Percentiles rank a stretch among this genome's conserved stretches.
Conservation (phyloP, 768 basidiomycete genomes). For the Amanita pallidorosea region DNA sequence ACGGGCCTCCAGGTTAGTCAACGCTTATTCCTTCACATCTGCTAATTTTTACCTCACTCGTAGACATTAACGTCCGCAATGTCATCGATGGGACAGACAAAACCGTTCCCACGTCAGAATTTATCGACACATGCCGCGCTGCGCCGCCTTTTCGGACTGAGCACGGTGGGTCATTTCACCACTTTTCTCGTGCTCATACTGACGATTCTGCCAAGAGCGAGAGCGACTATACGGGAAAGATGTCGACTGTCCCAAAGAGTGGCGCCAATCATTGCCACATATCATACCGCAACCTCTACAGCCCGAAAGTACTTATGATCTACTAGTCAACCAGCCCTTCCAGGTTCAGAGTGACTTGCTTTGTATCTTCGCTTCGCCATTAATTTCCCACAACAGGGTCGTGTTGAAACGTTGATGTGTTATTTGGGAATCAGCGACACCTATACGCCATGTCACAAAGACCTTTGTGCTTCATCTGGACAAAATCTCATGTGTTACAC, state of each 20-base stretch:
- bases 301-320: slow-evolving; percentile 44
- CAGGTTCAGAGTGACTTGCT: slow-evolving; percentile 24
- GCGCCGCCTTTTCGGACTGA: slow-evolving; percentile 21
- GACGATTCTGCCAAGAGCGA: slow-evolving; percentile 26
- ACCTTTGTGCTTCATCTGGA: slow-evolving; percentile 74
- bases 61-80: slow-evolving; percentile 56
- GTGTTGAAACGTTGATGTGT: slow-evolving; percentile 75
- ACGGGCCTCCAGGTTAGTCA: slow-evolving; percentile 19
- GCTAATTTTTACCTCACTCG: not conserved
- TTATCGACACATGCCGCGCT: slow-evolving; percentile 34
- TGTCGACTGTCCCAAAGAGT: slow-evolving; percentile 51
- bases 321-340: slow-evolving; percentile 37
- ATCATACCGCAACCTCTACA: slow-evolving; percentile 41
- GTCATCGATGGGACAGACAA: slow-evolving; percentile 47
- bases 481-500: slow-evolving; percentile 85
- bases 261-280: slow-evolving; percentile 50
- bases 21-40: not conserved
- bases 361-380: not conserved
- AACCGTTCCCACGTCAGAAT: slow-evolving; percentile 37
- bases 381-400: slow-evolving; percentile 25
- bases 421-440: slow-evolving; percentile 78
- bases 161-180: slow-evolving; percentile 22
- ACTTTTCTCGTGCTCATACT: not conserved
- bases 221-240: slow-evolving; percentile 75
- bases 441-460: slow-evolving; percentile 78